These are phyloP conservation scores for Xylariaceae sp. DNA, from an alignment of 2,329 filamentous ascomycete species.

Conservation along the genomic window DNA sequence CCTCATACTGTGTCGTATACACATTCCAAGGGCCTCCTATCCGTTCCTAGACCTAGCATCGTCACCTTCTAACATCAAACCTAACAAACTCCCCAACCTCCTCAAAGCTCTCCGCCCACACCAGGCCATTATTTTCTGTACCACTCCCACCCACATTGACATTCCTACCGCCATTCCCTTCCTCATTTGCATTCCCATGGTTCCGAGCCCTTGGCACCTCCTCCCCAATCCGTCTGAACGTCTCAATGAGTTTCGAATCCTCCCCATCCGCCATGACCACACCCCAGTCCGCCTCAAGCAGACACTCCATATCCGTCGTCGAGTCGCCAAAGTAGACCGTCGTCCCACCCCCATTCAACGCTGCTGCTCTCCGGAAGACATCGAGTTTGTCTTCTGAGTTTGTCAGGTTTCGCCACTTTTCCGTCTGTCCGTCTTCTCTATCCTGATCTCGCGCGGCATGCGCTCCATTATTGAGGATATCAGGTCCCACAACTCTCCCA, in stretches of 20 bases:
- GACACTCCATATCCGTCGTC: constrained; percentile 54
- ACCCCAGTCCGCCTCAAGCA: constrained; percentile 42
- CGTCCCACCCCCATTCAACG: constrained; percentile 15
- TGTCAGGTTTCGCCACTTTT: constrained; percentile 31
- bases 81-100: constrained; percentile 24
- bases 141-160: no score
- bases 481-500: constrained; percentile 41
- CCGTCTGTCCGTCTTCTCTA: constrained; percentile 8
- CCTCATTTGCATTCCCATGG: constrained; percentile 18
- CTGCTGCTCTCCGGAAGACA: constrained; percentile 35
- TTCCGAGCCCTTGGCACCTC: constrained; percentile 29
- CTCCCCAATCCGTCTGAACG: constrained; percentile 32
- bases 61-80: not conserved
- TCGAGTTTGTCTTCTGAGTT: constrained; percentile 48
- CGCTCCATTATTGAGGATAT: constrained; percentile 21
- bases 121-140: constrained; percentile 4
- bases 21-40: no score
- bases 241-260: constrained; percentile 27
- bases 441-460: not conserved
- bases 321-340: constrained; percentile 58
- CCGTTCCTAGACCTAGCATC: no score
- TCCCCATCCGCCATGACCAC: constrained; percentile 45
- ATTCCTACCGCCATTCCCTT: not conserved
- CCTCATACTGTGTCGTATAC: no score
- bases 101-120: constrained; percentile 32